Conservation (phyloP, 495 filamentous ascomycete genomes). For the Aspergillus wentii region DNA sequence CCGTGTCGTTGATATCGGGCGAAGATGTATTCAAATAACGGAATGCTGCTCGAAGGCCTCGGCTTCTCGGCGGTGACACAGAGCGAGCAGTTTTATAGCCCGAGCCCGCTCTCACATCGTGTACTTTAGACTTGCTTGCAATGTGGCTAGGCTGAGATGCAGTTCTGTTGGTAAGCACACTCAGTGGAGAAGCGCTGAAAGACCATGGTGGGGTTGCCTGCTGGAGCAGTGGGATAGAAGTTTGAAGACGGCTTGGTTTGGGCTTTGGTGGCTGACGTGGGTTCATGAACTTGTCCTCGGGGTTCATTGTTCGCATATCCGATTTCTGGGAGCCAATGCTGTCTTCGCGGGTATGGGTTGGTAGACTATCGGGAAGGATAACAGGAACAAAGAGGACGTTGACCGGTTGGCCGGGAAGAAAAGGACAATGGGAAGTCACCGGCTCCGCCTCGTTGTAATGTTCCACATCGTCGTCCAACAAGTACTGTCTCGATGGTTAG, state of each 20-base stretch:
- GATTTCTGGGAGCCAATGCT: slow-evolving; percentile 33
- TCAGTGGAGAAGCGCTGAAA: slow-evolving; percentile 22
- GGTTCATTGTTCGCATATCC: slow-evolving; percentile 70
- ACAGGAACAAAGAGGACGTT: slow-evolving; percentile 78
- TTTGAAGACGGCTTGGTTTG: slow-evolving; percentile 44
- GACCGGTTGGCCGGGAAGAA: slow-evolving; percentile 79
- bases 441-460: slow-evolving; percentile 64
- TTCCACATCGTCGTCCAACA: slow-evolving; percentile 70
- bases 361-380: slow-evolving; percentile 49
- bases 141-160: slow-evolving; percentile 35
- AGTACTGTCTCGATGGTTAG: slow-evolving; percentile 53
- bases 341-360: slow-evolving; percentile 27
- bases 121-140: slow-evolving; percentile 10
- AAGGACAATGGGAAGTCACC: slow-evolving; percentile 73
- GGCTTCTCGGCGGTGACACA: slow-evolving; percentile 35
- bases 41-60: slow-evolving; percentile 32
- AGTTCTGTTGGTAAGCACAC: slow-evolving; percentile 20
- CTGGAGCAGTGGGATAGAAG: slow-evolving; percentile 48
- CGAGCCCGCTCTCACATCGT: slow-evolving; percentile 4
- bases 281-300: slow-evolving; percentile 67
- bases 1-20: slow-evolving; percentile 11
- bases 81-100: slow-evolving; percentile 31
- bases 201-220: slow-evolving; percentile 24
- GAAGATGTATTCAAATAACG: slow-evolving; percentile 24
- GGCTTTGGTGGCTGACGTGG: slow-evolving; percentile 59